Evolutionary conservation across 2,329 filamentous ascomycete species (phyloP).

Genomic region (Apiospora rasikravindrae): DNA sequence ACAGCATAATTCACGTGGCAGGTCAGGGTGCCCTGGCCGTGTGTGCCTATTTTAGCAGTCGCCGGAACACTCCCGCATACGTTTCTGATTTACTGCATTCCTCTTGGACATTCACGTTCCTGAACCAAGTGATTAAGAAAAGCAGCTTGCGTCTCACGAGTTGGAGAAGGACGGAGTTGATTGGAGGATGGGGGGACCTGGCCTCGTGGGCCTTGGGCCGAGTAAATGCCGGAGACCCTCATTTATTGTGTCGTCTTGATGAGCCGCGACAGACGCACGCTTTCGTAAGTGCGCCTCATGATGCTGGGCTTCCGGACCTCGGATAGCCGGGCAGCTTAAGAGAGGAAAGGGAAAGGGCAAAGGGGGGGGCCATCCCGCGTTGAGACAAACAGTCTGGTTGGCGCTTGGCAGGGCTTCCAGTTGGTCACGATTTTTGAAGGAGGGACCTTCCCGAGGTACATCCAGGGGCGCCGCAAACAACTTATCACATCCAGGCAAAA

Average conservation of each 20-base stretch:
- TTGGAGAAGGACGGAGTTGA: neutral
- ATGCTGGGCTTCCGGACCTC: neutral
- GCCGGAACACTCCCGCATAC: neutral
- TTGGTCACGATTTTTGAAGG: neutral
- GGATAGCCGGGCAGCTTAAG: slow-evolving; percentile 7
- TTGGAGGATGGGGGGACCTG: neutral
- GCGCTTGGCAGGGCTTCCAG: neutral
- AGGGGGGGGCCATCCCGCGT: neutral
- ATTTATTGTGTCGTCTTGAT: slow-evolving; percentile 16
- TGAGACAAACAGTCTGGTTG: slow-evolving; percentile 1
- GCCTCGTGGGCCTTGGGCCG: slow-evolving; percentile 11
- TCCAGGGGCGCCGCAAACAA: neutral
- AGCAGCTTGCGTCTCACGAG: neutral
- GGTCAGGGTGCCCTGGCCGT: neutral
- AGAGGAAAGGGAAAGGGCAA: neutral
- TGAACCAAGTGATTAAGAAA: neutral
- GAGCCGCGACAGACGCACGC: slow-evolving; percentile 14
- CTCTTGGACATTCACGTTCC: neutral
- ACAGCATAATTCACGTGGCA: neutral
- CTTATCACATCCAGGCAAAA: neutral
- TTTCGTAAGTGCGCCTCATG: slow-evolving; percentile 11
- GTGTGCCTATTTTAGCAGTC: neutral
- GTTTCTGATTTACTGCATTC: neutral
- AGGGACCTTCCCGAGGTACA: neutral
- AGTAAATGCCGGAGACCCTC: slow-evolving; percentile 13